phyloP scores from a whole-genome alignment of 2,329 filamentous ascomycete genomes.

The Aspergillus quadrilineatus region DNA sequence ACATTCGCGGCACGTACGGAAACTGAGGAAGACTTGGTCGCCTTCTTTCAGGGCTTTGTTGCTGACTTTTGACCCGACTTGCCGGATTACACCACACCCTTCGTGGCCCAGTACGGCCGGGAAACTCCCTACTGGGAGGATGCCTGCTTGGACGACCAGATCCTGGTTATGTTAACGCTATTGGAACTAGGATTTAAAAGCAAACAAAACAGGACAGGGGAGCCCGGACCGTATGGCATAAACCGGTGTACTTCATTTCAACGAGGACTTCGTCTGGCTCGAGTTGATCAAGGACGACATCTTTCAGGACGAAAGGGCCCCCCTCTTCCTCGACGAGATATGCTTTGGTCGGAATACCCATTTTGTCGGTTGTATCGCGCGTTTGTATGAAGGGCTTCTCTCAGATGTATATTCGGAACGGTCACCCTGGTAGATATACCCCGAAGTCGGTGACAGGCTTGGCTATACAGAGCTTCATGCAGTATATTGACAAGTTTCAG shows the following conservation, averaged over 20 bases:
- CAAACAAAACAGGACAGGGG: background rate
- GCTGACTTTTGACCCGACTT: background rate
- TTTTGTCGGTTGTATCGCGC: background rate
- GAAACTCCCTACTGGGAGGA: constrained; percentile 25
- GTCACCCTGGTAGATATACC: background rate
- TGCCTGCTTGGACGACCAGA: constrained; percentile 18
- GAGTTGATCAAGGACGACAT: constrained; percentile 30
- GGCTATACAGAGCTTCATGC: background rate
- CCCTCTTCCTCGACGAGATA: constrained; percentile 6
- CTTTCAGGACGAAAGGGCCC: constrained; percentile 18
- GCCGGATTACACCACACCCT: constrained; percentile 17
- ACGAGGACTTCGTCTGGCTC: constrained; percentile 33
- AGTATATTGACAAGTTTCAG: background rate
- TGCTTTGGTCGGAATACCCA: constrained; percentile 1
- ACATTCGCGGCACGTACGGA: constrained; percentile 26
- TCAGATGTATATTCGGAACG: background rate
- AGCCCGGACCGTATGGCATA: constrained; percentile 32
- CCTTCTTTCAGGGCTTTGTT: constrained; percentile 21
- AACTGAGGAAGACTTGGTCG: constrained; percentile 32
- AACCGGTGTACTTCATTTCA: constrained; percentile 37
- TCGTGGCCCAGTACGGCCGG: constrained; percentile 30
- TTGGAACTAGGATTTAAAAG: background rate
- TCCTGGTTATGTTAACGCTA: background rate
- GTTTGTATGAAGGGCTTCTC: background rate
- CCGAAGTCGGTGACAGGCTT: background rate